phyloP scores from a whole-genome alignment of 129 eudicot genomes.

The Kitagawia praeruptora region DNA sequence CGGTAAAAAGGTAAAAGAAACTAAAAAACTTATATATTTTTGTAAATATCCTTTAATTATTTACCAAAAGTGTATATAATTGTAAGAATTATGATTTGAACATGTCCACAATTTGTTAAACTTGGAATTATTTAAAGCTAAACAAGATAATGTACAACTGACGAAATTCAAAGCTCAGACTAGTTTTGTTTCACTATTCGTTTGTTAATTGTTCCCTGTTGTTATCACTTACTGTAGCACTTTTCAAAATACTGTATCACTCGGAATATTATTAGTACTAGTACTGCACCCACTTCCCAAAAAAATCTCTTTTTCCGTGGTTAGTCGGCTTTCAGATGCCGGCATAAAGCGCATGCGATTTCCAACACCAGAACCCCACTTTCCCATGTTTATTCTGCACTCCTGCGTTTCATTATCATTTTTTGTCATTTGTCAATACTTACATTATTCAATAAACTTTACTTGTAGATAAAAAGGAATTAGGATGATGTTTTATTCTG shows the following conservation, averaged over 20 bases:
- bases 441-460: no score
- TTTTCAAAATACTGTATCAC: neutral
- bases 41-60: no score
- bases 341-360: slow-evolving; percentile 13
- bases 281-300: neutral
- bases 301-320: neutral
- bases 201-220: neutral
- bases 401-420: neutral
- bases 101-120: no score
- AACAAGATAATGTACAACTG: no score
- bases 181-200: neutral
- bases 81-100: no score
- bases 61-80: no score
- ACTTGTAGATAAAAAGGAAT: no score
- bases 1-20: no score
- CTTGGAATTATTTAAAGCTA: no score
- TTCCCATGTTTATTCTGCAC: slow-evolving; percentile 7
- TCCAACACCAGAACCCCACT: slow-evolving; percentile 9
- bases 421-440: neutral
- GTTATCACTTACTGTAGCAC: neutral
- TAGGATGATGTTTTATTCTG: no score
- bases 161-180: neutral
- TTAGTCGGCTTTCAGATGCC: slow-evolving; percentile 4
- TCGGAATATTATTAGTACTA: neutral
- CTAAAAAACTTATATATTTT: no score